phyloP scores from a whole-genome alignment of 2,329 filamentous ascomycete species.

The Juglanconis oblonga region DNA sequence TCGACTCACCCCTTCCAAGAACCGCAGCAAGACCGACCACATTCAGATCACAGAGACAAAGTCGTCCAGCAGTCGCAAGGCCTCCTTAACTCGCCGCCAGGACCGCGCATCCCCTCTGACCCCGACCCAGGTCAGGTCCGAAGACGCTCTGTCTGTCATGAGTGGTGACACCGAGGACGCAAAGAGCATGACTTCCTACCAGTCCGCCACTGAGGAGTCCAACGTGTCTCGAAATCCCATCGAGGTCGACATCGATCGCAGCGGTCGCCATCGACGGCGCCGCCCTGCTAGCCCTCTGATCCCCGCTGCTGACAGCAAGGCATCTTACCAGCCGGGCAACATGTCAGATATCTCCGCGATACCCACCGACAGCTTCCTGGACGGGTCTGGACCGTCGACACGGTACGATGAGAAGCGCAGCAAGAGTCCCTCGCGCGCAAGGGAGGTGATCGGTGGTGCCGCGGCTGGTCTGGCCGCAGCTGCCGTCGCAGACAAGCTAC shows the following conservation, averaged over 20 bases:
- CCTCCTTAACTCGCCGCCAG: conserved; percentile 54
- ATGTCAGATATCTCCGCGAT: conserved; percentile 85
- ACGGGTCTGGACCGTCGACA: conserved; percentile 50
- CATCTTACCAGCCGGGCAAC: conserved; percentile 61
- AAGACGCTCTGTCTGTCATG: conserved; percentile 37
- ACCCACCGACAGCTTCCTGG: conserved; percentile 59
- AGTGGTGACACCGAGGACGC: conserved; percentile 52
- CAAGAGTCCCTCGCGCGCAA: conserved; percentile 39
- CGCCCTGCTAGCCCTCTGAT: conserved; percentile 67
- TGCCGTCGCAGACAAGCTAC: conserved; percentile 40
- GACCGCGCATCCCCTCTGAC: conserved; percentile 40
- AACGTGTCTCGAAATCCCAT: conserved; percentile 75
- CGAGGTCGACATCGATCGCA: conserved; percentile 80
- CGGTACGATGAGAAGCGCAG: conserved; percentile 35
- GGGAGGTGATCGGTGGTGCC: conserved; percentile 37
- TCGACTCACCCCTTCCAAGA: conserved; percentile 76
- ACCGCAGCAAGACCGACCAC: conserved; percentile 65
- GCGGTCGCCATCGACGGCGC: conserved; percentile 48
- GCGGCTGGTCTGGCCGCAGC: conserved; percentile 36
- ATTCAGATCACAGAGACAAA: conserved; percentile 84
- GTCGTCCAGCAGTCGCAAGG: conserved; percentile 59
- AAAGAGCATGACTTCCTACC: conserved; percentile 68
- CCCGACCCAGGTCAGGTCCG: conserved; percentile 33
- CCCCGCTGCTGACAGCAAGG: conserved; percentile 52
- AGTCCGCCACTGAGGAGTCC: conserved; percentile 76